These are phyloP conservation scores for Candida ovalis DNA, from an alignment of 805 yeast species.

Conservation along the genomic window DNA sequence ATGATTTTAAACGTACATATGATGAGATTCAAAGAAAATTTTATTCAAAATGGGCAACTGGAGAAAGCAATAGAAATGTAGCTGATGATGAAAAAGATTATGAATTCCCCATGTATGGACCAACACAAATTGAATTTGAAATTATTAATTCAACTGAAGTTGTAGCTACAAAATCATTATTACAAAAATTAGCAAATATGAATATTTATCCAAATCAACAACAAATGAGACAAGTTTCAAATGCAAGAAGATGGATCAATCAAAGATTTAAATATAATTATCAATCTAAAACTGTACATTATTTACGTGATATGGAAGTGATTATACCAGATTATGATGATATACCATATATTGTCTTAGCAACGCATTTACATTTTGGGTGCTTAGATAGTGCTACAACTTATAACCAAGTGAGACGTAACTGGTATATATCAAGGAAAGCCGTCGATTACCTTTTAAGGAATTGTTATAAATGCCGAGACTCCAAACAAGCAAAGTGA, in stretches of 20 bases:
- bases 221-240: slow-evolving; percentile 29
- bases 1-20: slow-evolving; percentile 19
- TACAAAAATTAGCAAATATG: slow-evolving; percentile 21
- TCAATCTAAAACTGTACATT: slow-evolving; percentile 18
- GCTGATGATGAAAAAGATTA: slow-evolving; percentile 13
- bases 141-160: slow-evolving; percentile 24
- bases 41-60: slow-evolving; percentile 24
- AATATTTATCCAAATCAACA: slow-evolving; percentile 24
- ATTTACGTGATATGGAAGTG: slow-evolving; percentile 26
- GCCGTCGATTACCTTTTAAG: slow-evolving; percentile 25
- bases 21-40: slow-evolving; percentile 21
- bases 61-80: background rate
- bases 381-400: slow-evolving; percentile 20
- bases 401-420: slow-evolving; percentile 25
- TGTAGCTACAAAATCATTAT: slow-evolving; percentile 26
- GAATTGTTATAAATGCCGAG: slow-evolving; percentile 19
- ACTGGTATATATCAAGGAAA: slow-evolving; percentile 30
- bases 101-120: slow-evolving; percentile 30
- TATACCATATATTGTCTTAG: slow-evolving; percentile 28
- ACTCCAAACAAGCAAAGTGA: background rate
- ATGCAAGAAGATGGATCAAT: slow-evolving; percentile 32
- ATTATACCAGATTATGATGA: slow-evolving; percentile 29
- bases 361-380: slow-evolving; percentile 25
- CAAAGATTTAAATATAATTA: slow-evolving; percentile 27
- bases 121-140: slow-evolving; percentile 30